These are phyloP conservation scores for Ascosphaera pollenicola DNA, from an alignment of 2,329 filamentous ascomycete genomes.

Conservation along the genomic window DNA sequence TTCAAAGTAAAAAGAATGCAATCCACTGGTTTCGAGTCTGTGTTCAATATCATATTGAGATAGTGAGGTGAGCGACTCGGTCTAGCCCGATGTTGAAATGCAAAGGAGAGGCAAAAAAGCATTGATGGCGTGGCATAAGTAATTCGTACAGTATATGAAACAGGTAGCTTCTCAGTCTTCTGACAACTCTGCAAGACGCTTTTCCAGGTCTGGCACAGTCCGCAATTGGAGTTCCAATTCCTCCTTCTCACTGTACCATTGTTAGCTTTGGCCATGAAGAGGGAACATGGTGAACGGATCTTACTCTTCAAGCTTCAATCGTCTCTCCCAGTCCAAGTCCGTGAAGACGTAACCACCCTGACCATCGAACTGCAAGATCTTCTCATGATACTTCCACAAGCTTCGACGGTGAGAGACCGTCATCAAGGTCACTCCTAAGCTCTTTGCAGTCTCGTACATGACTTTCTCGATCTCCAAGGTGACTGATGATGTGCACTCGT, in stretches of 20 bases:
- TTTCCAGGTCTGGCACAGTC: slow-evolving; percentile 71
- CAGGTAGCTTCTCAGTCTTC: slow-evolving; percentile 6
- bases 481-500: slow-evolving; percentile 92
- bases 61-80: no score
- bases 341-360: slow-evolving; percentile 85
- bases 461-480: slow-evolving; percentile 83
- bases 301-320: slow-evolving; percentile 67
- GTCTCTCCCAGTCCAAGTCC: slow-evolving; percentile 62
- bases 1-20: no score
- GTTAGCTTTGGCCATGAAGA: neutral
- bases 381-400: slow-evolving; percentile 89
- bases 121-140: no score
- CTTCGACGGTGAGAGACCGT: slow-evolving; percentile 81
- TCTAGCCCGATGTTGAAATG: no score
- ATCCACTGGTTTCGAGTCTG: no score
- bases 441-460: slow-evolving; percentile 96
- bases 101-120: no score
- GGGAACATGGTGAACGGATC: slow-evolving; percentile 8
- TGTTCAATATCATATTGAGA: no score
- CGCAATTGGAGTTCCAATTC: slow-evolving; percentile 71
- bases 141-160: no score
- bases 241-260: slow-evolving; percentile 49
- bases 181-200: slow-evolving; percentile 59
- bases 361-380: slow-evolving; percentile 91
- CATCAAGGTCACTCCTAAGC: slow-evolving; percentile 81